A percentile compares a stretch with the other conserved stretches of the same genome.
Evolutionary conservation across 1,284 basidiomycete species (phyloP).

Genomic region (Gymnopus androsaceus): DNA sequence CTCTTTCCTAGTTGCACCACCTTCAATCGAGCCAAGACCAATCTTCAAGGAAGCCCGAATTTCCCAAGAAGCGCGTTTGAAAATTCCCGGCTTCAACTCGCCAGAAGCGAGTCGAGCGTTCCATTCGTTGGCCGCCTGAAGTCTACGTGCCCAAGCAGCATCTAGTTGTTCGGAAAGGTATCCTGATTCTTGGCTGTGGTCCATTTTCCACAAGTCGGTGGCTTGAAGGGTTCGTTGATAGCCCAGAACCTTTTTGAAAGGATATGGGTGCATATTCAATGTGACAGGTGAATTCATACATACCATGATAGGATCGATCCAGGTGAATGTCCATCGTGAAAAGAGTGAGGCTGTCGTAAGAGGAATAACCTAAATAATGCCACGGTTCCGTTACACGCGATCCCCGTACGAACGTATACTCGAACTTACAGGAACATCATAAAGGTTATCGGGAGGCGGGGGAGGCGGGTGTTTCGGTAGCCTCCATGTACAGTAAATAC

Average conservation of each 20-base stretch:
- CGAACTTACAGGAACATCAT: slow-evolving; percentile 49
- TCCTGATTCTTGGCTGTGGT: slow-evolving; percentile 51
- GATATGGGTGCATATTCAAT: background rate
- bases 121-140: slow-evolving; percentile 51
- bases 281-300: slow-evolving; percentile 12
- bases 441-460: slow-evolving; percentile 56
- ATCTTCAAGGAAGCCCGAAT: slow-evolving; percentile 15
- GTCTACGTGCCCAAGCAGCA: slow-evolving; percentile 49
- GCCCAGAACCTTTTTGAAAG: slow-evolving; percentile 47
- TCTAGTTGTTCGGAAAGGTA: slow-evolving; percentile 52
- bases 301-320: slow-evolving; percentile 74
- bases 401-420: background rate
- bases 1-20: slow-evolving; percentile 25
- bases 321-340: slow-evolving; percentile 61
- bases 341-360: slow-evolving; percentile 58
- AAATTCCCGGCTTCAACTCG: slow-evolving; percentile 41
- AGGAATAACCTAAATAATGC: slow-evolving; percentile 44
- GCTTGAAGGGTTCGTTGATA: slow-evolving; percentile 75
- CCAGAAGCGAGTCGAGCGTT: slow-evolving; percentile 54
- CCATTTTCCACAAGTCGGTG: slow-evolving; percentile 74
- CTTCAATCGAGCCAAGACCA: slow-evolving; percentile 34
- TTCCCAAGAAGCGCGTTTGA: slow-evolving; percentile 46
- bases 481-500: slow-evolving; percentile 40
- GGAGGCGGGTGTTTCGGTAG: slow-evolving; percentile 60
- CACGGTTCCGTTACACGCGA: background rate